A percentile compares a stretch with the other conserved stretches of the same genome.
Evolutionary conservation across 768 basidiomycete genomes (phyloP).

Genomic region (Sarcomyxa edulis): DNA sequence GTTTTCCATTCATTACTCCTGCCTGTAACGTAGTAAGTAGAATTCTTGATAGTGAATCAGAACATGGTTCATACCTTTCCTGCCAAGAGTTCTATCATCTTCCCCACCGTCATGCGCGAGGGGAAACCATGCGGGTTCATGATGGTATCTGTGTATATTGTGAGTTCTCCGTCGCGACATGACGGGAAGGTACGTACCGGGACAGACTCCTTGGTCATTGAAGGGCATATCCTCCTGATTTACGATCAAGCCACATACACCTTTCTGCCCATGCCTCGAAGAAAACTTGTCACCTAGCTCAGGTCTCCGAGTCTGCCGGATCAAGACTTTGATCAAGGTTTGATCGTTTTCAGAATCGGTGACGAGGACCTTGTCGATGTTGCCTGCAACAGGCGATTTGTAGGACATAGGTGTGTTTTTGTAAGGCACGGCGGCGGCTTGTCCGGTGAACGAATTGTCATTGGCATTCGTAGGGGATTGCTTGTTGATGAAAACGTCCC

Average conservation of each 20-base stretch:
- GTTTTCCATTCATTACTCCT: constrained; percentile 82
- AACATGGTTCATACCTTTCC: constrained; percentile 65
- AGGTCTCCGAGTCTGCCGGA: constrained; percentile 93
- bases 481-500: constrained; percentile 95
- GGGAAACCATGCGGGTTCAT: constrained; percentile 99
- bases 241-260: constrained; percentile 97
- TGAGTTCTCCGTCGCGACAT: background rate
- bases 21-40: constrained; percentile 54
- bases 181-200: constrained; percentile 46
- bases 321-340: constrained; percentile 93
- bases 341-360: constrained; percentile 97
- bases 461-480: constrained; percentile 94
- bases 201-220: constrained; percentile 94
- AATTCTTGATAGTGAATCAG: too few species aligned
- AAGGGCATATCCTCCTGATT: constrained; percentile 99
- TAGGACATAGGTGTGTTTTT: constrained; percentile 91
- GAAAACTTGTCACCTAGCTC: constrained; percentile 99
- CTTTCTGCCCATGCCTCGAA: constrained; percentile 96
- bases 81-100: constrained; percentile 97
- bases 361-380: constrained; percentile 97
- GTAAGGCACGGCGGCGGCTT: constrained; percentile 80
- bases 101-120: constrained; percentile 98
- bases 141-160: constrained; percentile 71
- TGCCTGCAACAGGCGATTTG: constrained; percentile 89
- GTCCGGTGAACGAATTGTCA: constrained; percentile 83